Base-by-base conservation (phyloP, 768 basidiomycete species). In the Wakefieldia striispora region DNA sequence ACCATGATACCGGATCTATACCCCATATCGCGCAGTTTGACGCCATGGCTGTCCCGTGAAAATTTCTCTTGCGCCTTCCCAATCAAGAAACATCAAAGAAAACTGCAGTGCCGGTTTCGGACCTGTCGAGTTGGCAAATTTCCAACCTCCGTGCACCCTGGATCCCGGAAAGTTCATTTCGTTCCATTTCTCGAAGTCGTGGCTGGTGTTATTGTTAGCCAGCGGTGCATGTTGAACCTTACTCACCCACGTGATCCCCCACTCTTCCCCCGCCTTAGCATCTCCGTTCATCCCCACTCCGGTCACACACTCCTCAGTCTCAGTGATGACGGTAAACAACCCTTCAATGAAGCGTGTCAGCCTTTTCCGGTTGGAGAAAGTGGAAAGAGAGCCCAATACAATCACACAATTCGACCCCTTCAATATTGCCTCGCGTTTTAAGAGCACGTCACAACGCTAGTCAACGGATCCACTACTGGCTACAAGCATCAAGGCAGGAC, bases 71-170 rank as follows among this genome's bases (percentile, higher is more conserved):
- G 50, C 61, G 61, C 65, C 56, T 46, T 47, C 64, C 59, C 35
- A 66, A 66, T 66, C 42, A 8, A 68, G 65, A 49, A 66, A 66
- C 42, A 23, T 68, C 53, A 68, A 68, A 66, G 66, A 58, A 43
- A 49, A 29, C 21, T 31, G 9, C 14, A 43, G 33, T 36, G 49
- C 62, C 61, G 51, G 40, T 63, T 50, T 53, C 57, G 55, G 51
- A 47, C 51, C 55, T 40, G 48, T 45, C 51, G 20, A 41, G 49
- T 23, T 37, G 27, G 40, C 36, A 5, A 16, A 49, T 39, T 43
- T 45, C 45, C 43, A 35, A 50, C n/a, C 8, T 50, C 33, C 33
- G 43, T 35, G 37, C 34, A 26, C 47, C 41, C 37, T 29, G 57
- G 49, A 23, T 41, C 49, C 46, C 29, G 26, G 58, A 50, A 23